Evolutionary conservation across 805 yeast species (phyloP), one percentile per base, ranked within the genome.

Genomic region (Yamadazyma laniorum): DNA sequence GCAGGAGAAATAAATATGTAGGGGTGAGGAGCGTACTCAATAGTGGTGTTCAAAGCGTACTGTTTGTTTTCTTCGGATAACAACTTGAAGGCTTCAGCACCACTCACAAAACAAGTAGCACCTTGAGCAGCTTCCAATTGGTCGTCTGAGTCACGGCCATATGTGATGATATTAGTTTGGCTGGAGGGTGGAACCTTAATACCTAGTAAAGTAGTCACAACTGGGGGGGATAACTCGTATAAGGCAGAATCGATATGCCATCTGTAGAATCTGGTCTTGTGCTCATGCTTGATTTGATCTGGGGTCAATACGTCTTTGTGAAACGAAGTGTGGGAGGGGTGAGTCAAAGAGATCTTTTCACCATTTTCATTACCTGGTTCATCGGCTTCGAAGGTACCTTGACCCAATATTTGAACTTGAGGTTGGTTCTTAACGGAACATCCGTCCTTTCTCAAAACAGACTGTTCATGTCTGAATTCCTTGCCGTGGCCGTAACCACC

Each of bases 241-340:
- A 88, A 72, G 4, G 96, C 96, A 25, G 93, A 82, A 61, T 88
- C 96, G 48, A 88, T 86, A 63, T 88, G 96, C 96, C 96, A 88
- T 64, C 96, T 77, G 74, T 87, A 88, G 59, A 81, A 88, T 51
- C 95, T 74, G 2, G 96, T 88, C 59, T 76, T 75, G 35, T 80
- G 77, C 17, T 75, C 68, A 1, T 55, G 35, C 65, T 69, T 75
- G 45, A 82, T 75, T 48, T 87, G 78, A 31, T 79, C 80, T n/a
- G 75, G 73, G 13, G 80, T 67, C 45, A 88, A 70, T 1, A 79
- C 72, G 11, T 72, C 63, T 49, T 81, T 80, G 65, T 88, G 96
- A 75, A 88, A 88, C 1, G 82, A 73, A 49, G 78, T 76, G 58
- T 88, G 96, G 2, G 87, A 80, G 32, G 96, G 96, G 56, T 88